A percentile compares a stretch with the other conserved stretches of the same genome.
Evolutionary conservation across 2,329 filamentous ascomycete species (phyloP).

Genomic region (Talaromyces sp.): DNA sequence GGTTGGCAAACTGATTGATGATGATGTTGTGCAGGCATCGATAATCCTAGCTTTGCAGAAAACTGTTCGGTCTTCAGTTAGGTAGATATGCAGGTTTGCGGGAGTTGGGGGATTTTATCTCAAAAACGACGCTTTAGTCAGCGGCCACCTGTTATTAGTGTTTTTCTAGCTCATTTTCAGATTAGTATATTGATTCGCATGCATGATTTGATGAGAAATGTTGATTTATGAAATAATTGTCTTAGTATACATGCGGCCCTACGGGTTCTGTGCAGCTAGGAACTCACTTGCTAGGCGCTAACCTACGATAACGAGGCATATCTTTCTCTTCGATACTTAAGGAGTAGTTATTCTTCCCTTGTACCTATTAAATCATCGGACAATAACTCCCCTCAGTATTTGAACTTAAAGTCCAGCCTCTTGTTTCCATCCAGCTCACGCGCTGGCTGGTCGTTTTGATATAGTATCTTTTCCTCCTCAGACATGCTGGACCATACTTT

Average conservation of each 20-base stretch:
- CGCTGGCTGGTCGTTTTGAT: constrained; percentile 48
- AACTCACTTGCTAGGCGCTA: not conserved
- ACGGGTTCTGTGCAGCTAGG: no score
- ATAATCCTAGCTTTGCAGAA: not conserved
- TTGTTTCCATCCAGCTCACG: constrained; percentile 52
- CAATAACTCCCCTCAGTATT: not conserved
- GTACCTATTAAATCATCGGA: not conserved
- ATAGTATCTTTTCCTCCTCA: constrained; percentile 45
- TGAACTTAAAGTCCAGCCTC: constrained; percentile 52
- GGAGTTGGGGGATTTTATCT: not conserved
- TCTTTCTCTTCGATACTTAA: not conserved
- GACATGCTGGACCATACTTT: constrained; percentile 49
- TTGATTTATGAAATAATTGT: not conserved
- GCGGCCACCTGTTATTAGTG: not conserved
- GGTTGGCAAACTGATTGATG: not conserved
- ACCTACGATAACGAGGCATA: not conserved
- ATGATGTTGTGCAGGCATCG: not conserved
- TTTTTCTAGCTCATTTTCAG: not conserved
- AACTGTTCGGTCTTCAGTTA: no score
- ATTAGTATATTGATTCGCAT: not conserved
- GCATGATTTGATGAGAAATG: not conserved
- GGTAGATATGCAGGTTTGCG: not conserved
- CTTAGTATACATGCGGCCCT: not conserved
- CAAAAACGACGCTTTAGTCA: not conserved
- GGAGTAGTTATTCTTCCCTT: not conserved